Conservation (phyloP, 2,329 filamentous ascomycete genomes). For the Aphanocladium album region DNA sequence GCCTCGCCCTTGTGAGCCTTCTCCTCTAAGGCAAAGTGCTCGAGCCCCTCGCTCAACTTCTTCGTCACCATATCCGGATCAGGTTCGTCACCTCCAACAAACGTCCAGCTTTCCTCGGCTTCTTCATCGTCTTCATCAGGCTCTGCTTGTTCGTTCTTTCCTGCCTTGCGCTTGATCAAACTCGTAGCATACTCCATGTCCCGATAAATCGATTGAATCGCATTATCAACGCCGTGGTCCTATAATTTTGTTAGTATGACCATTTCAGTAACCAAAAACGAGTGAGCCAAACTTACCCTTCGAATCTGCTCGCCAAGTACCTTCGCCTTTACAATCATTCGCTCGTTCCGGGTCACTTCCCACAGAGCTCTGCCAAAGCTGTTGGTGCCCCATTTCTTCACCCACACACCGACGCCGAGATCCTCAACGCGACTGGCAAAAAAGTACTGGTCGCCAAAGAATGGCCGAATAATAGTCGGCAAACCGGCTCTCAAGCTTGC, state of each 20-base stretch:
- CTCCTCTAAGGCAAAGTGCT: constrained; percentile 18
- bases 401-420: constrained; percentile 81
- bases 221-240: constrained; percentile 86
- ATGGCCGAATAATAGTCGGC: constrained; percentile 91
- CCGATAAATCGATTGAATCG: constrained; percentile 89
- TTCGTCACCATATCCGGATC: constrained; percentile 39
- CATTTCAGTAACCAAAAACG: neutral
- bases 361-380: constrained; percentile 81
- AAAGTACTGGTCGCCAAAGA: constrained; percentile 98
- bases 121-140: constrained; percentile 47
- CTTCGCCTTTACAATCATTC: constrained; percentile 84
- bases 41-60: constrained; percentile 34
- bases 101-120: constrained; percentile 84
- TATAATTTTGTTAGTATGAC: constrained; percentile 34
- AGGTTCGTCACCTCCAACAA: constrained; percentile 60
- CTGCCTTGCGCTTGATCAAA: constrained; percentile 64
- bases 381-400: constrained; percentile 85
- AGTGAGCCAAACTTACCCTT: constrained; percentile 51
- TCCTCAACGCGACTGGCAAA: constrained; percentile 88
- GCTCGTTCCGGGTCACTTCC: constrained; percentile 83
- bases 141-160: constrained; percentile 41
- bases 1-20: constrained; percentile 23
- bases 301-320: constrained; percentile 83
- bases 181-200: constrained; percentile 90
- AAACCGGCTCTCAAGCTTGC: constrained; percentile 86